These are phyloP conservation scores for Calonectria crousiana DNA, from an alignment of 2,329 filamentous ascomycete species.

Conservation along the genomic window DNA sequence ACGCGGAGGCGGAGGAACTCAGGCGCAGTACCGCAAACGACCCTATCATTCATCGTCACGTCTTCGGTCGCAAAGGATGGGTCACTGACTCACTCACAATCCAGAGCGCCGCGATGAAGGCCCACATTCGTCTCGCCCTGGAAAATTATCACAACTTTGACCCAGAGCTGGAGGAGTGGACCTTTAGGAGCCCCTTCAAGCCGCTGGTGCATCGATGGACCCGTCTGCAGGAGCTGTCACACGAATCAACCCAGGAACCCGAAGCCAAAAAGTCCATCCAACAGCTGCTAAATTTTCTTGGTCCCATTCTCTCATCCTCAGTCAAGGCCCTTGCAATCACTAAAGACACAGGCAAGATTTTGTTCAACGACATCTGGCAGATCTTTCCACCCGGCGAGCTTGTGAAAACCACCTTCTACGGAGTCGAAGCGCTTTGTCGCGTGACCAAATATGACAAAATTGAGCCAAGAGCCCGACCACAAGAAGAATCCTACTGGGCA, in stretches of 20 bases:
- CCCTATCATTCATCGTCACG: slow-evolving; percentile 24
- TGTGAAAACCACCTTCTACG: slow-evolving; percentile 46
- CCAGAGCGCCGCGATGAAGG: slow-evolving; percentile 17
- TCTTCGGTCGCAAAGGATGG: slow-evolving; percentile 7
- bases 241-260: not conserved
- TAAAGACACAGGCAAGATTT: slow-evolving; percentile 45
- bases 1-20: not conserved
- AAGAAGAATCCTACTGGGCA: slow-evolving; percentile 29
- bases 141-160: slow-evolving; percentile 24
- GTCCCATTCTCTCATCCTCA: slow-evolving; percentile 44
- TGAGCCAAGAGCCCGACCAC: too few relatives aligned
- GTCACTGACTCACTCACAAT: slow-evolving; percentile 18
- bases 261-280: not conserved
- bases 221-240: not conserved
- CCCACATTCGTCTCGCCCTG: not conserved
- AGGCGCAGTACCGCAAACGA: not conserved
- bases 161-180: slow-evolving; percentile 23
- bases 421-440: slow-evolving; percentile 50
- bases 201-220: slow-evolving; percentile 29
- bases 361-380: slow-evolving; percentile 49
- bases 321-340: slow-evolving; percentile 43
- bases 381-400: slow-evolving; percentile 51
- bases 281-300: slow-evolving; percentile 47
- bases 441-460: slow-evolving; percentile 45
- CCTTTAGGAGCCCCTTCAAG: slow-evolving; percentile 21